Evolutionary conservation across 768 basidiomycete species (phyloP).

Genomic region (Lactarius hengduanensis): DNA sequence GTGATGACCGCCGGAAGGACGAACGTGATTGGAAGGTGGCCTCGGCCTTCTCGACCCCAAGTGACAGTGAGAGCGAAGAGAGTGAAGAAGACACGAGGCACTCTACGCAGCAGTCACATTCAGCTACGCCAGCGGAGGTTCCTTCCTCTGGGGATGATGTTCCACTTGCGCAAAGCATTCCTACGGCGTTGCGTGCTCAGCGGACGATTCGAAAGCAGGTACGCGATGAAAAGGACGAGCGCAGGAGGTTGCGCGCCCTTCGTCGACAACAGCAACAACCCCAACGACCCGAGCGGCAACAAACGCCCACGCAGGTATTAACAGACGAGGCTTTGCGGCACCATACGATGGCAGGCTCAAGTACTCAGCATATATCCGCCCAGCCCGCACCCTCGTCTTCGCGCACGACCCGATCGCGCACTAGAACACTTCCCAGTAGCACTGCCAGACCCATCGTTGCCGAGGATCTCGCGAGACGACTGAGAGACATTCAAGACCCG

Average conservation of each 20-base stretch:
- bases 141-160: constrained; percentile 50
- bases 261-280: constrained; percentile 25
- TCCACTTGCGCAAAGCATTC: constrained; percentile 80
- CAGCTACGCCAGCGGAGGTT: constrained; percentile 18
- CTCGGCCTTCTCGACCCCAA: constrained; percentile 36
- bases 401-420: constrained; percentile 19
- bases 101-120: neutral
- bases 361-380: neutral
- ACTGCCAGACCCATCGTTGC: constrained; percentile 18
- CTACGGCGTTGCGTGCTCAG: constrained; percentile 80
- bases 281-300: constrained; percentile 1
- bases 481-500: constrained; percentile 21
- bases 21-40: constrained; percentile 33
- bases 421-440: constrained; percentile 26
- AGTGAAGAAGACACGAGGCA: constrained; percentile 39
- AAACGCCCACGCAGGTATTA: constrained; percentile 1
- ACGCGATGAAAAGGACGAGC: constrained; percentile 61
- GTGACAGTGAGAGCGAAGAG: constrained; percentile 39
- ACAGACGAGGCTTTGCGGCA: neutral
- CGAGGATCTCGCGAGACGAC: constrained; percentile 28
- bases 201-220: constrained; percentile 73
- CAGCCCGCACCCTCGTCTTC: constrained; percentile 1
- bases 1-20: constrained; percentile 43
- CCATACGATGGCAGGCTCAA: neutral
- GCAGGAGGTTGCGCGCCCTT: constrained; percentile 39